These are phyloP conservation scores for Leccinum aurantiacum DNA, from an alignment of 768 basidiomycete genomes.

Conservation along the genomic window DNA sequence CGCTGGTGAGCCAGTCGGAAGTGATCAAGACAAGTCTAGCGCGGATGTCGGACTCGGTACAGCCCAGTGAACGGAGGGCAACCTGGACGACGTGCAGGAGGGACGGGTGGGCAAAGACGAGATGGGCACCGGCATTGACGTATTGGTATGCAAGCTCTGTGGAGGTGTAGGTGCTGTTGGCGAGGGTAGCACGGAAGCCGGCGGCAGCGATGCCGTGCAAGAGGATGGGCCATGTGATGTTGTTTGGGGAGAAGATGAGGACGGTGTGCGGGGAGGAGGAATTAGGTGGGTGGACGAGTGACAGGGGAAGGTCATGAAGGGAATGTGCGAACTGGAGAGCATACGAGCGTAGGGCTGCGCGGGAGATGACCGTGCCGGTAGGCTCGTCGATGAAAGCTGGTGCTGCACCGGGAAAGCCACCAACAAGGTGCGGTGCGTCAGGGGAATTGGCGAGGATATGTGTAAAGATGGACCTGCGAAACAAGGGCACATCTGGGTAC, in stretches of 20 bases:
- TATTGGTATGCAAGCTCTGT: conserved; percentile 74
- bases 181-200: conserved; percentile 66
- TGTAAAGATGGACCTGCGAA: conserved; percentile 33
- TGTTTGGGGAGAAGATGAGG: conserved; percentile 71
- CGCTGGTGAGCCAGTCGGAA: conserved; percentile 43
- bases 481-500: conserved; percentile 19
- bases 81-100: conserved; percentile 53
- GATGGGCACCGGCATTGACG: conserved; percentile 58
- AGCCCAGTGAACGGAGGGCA: conserved; percentile 53
- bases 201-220: conserved; percentile 54
- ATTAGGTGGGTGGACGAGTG: conserved; percentile 50
- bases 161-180: conserved; percentile 70
- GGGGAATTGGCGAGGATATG: conserved; percentile 26
- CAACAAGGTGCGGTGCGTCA: conserved; percentile 32
- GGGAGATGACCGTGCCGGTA: conserved; percentile 55
- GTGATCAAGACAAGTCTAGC: conserved; percentile 58
- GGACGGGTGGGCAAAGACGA: conserved; percentile 66
- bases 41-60: conserved; percentile 47
- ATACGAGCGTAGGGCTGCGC: conserved; percentile 51
- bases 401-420: conserved; percentile 41
- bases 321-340: conserved; percentile 61
- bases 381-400: conserved; percentile 68
- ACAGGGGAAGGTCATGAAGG: conserved; percentile 45
- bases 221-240: conserved; percentile 52
- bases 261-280: conserved; percentile 42